These are phyloP conservation scores for Globisporangium abappressorium DNA, from an alignment of 352 stramenopile genomes.

Conservation along the genomic window DNA sequence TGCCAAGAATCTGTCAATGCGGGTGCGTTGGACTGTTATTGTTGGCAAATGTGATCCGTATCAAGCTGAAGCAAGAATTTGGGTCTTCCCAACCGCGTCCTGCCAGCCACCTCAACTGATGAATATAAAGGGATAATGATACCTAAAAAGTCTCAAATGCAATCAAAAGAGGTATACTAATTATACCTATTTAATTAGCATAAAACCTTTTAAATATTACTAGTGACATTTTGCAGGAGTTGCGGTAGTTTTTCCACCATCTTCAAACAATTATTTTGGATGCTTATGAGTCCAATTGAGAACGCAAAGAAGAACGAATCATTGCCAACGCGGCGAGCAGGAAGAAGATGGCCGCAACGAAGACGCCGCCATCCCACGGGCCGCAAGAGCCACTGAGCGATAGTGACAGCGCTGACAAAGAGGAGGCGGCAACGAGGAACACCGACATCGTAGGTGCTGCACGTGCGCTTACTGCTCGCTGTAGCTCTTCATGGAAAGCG, in stretches of 20 bases:
- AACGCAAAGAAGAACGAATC: background rate
- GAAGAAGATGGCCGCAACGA: background rate
- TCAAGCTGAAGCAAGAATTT: too few relatives aligned
- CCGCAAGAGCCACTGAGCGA: constrained; percentile 31
- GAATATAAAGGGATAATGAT: too few relatives aligned
- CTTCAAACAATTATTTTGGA: background rate
- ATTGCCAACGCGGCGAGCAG: background rate
- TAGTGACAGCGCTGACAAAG: background rate
- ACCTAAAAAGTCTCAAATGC: too few relatives aligned
- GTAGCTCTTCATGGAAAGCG: background rate
- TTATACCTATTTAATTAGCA: too few relatives aligned
- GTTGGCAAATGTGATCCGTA: too few relatives aligned
- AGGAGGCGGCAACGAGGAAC: background rate
- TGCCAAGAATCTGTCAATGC: too few relatives aligned
- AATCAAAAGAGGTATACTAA: too few relatives aligned
- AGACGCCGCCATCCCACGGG: background rate
- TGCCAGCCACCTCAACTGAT: too few relatives aligned
- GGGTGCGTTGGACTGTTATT: too few relatives aligned
- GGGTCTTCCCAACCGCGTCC: too few relatives aligned
- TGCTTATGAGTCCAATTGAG: background rate
- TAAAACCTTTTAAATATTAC: too few relatives aligned
- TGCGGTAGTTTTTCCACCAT: background rate
- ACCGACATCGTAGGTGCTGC: background rate
- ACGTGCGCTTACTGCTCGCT: background rate
- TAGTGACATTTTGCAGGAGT: too few relatives aligned